Conservation (phyloP, 257 asterid genomes). For the Solanum habrochaites region DNA sequence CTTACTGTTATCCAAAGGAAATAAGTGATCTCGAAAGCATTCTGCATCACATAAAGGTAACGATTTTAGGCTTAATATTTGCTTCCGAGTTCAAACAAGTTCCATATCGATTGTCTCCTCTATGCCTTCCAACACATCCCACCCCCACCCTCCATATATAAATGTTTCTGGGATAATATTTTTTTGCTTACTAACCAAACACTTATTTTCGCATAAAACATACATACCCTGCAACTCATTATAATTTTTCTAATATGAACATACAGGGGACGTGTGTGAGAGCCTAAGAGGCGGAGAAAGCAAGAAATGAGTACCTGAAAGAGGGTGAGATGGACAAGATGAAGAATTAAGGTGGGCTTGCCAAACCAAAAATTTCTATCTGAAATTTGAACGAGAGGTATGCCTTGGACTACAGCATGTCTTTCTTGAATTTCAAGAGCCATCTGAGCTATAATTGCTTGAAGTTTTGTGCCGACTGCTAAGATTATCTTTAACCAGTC, state of each 20-base stretch:
- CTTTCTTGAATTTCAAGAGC: constrained; percentile 90
- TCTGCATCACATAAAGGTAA: constrained; percentile 31
- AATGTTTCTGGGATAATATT: background rate
- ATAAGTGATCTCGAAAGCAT: constrained; percentile 90
- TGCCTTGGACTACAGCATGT: constrained; percentile 94
- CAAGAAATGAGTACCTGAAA: constrained; percentile 49
- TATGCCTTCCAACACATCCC: background rate
- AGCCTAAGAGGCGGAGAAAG: background rate
- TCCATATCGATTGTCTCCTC: background rate
- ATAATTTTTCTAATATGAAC: background rate
- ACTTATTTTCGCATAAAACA: background rate
- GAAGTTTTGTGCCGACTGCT: constrained; percentile 94
- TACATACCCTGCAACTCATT: background rate
- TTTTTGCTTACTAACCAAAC: background rate
- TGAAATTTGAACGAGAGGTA: constrained; percentile 89
- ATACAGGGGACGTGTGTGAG: background rate
- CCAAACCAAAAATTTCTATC: constrained; percentile 87
- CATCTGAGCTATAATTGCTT: constrained; percentile 81
- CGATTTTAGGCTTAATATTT: background rate
- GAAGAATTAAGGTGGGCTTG: constrained; percentile 54
- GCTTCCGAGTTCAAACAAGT: background rate
- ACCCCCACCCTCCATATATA: background rate
- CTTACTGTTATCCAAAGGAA: constrained; percentile 84
- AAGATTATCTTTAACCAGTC: constrained; percentile 50
- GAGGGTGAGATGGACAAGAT: constrained; percentile 70